A percentile compares a stretch with the other conserved stretches of the same genome.
Evolutionary conservation across 2,329 filamentous ascomycete species (phyloP).

Genomic region (Chlorencoelia australis): DNA sequence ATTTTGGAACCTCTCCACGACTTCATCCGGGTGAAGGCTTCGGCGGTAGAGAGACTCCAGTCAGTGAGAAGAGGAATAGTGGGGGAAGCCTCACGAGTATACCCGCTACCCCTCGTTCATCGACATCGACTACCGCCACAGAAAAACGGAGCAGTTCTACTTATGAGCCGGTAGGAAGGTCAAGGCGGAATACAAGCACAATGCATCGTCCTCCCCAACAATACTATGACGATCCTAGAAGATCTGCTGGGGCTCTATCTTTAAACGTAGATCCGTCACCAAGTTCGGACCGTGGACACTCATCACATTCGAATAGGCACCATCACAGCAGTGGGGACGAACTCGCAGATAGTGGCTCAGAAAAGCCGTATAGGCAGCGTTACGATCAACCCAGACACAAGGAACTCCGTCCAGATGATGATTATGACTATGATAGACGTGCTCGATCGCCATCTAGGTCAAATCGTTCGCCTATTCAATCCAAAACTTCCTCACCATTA

Average conservation of each 20-base stretch:
- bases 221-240: slow-evolving; percentile 15
- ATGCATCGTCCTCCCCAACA: slow-evolving; percentile 17
- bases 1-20: slow-evolving; percentile 23
- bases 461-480: slow-evolving; percentile 17
- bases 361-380: slow-evolving; percentile 11
- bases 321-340: slow-evolving; percentile 24
- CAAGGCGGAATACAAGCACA: slow-evolving; percentile 17
- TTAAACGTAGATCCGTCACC: slow-evolving; percentile 11
- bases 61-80: slow-evolving; percentile 22
- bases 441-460: slow-evolving; percentile 17
- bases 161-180: slow-evolving; percentile 11
- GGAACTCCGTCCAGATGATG: slow-evolving; percentile 12
- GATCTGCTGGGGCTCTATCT: slow-evolving; percentile 15
- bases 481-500: slow-evolving; percentile 17
- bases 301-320: slow-evolving; percentile 14
- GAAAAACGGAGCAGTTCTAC: slow-evolving; percentile 16
- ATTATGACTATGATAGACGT: too few relatives aligned
- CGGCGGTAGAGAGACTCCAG: slow-evolving; percentile 19
- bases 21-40: slow-evolving; percentile 26
- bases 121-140: slow-evolving; percentile 13
- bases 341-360: slow-evolving; percentile 21
- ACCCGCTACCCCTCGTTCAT: too few relatives aligned
- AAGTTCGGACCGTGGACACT: slow-evolving; percentile 10
- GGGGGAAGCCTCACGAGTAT: slow-evolving; percentile 8
- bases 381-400: slow-evolving; percentile 7